A percentile compares a stretch with the other conserved stretches of the same genome.
These are phyloP conservation scores for Puccinellia tenuiflora DNA, from an alignment of 176 grass and related monocot genomes.

Conservation along the genomic window DNA sequence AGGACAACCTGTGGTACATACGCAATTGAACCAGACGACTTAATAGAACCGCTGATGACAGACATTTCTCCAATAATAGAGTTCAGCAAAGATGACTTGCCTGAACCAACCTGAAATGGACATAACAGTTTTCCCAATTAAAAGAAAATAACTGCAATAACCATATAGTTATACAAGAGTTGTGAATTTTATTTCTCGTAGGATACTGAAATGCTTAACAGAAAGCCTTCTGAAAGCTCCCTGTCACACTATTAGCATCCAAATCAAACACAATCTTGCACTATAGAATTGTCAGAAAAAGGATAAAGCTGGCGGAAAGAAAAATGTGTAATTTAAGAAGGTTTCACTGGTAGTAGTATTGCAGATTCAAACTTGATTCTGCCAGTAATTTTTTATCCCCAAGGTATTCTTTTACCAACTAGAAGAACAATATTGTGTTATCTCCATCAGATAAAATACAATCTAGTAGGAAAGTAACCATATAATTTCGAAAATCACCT, in stretches of 20 bases:
- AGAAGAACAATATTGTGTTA: background rate
- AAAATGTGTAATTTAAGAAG: background rate
- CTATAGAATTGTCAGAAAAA: background rate
- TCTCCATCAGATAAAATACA: background rate
- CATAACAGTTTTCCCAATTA: constrained; percentile 1
- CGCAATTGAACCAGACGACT: constrained; percentile 48
- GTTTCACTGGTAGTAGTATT: background rate
- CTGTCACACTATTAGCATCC: background rate
- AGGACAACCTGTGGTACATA: constrained; percentile 83
- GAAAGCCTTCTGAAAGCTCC: background rate
- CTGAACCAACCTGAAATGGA: constrained; percentile 77
- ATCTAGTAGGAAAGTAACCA: background rate
- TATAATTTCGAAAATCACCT: constrained; percentile 42
- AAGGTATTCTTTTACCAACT: constrained; percentile 26
- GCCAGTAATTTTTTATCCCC: background rate
- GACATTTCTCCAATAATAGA: constrained; percentile 76
- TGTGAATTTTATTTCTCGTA: background rate
- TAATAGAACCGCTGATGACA: constrained; percentile 53
- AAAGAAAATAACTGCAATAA: background rate
- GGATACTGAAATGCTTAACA: background rate
- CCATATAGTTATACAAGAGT: background rate
- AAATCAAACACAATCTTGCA: background rate
- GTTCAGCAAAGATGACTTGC: constrained; percentile 91
- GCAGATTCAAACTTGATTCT: constrained; percentile 13
- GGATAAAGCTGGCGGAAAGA: background rate